Evolutionary conservation across 1,284 basidiomycete genomes (phyloP).

Genomic region (Sanghuangporus baumii): DNA sequence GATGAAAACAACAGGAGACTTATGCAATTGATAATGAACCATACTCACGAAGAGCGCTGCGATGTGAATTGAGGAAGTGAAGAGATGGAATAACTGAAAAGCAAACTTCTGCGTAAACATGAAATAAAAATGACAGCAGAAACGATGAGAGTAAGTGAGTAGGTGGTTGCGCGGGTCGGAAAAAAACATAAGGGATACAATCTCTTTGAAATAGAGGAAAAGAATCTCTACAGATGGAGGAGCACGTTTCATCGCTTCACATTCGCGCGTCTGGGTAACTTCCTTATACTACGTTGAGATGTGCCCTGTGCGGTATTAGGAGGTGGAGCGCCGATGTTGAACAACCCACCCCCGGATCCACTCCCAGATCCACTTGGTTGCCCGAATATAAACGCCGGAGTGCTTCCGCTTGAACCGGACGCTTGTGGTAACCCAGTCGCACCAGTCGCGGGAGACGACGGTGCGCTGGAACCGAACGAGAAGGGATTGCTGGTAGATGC

Average conservation of each 20-base stretch:
- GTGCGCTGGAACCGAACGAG: constrained; percentile 36
- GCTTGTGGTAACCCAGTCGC: constrained; percentile 27
- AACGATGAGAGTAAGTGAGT: background rate
- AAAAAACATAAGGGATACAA: background rate
- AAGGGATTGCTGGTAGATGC: constrained; percentile 2
- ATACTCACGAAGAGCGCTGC: constrained; percentile 1
- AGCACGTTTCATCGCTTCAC: constrained; percentile 8
- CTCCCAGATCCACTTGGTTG: constrained; percentile 21
- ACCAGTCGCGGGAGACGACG: constrained; percentile 49
- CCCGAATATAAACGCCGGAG: constrained; percentile 31
- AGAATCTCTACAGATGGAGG: background rate
- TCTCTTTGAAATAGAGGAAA: background rate
- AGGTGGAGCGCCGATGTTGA: constrained; percentile 31
- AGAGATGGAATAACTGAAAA: background rate
- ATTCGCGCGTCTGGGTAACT: constrained; percentile 39
- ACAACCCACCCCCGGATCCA: constrained; percentile 23
- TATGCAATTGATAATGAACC: constrained; percentile 11
- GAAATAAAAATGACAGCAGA: background rate
- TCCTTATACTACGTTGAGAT: constrained; percentile 44
- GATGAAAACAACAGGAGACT: constrained; percentile 14
- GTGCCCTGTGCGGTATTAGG: constrained; percentile 31
- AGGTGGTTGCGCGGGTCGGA: background rate
- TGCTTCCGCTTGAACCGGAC: constrained; percentile 30
- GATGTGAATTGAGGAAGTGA: background rate
- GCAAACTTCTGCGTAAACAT: background rate